A percentile compares a stretch with the other conserved stretches of the same genome.
These are phyloP conservation scores for Elongisporangium undulatum DNA, from an alignment of 352 stramenopile genomes.

Conservation along the genomic window DNA sequence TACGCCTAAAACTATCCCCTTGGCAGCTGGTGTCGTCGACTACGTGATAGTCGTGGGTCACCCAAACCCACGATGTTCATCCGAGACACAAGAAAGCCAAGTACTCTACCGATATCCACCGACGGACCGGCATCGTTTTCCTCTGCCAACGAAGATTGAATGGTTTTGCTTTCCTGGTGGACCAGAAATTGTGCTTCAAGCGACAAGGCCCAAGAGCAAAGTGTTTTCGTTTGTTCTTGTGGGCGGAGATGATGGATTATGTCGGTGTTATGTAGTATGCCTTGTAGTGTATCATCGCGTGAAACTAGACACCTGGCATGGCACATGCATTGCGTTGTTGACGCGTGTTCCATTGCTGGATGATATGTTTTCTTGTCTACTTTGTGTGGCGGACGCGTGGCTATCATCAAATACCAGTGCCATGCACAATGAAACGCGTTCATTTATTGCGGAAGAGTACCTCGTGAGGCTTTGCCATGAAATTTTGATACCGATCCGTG, in stretches of 20 bases:
- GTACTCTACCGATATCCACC: conserved; percentile 64
- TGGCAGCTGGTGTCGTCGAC: conserved; percentile 68
- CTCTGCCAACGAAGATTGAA: conserved; percentile 83
- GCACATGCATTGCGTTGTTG: conserved; percentile 68
- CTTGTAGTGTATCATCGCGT: conserved; percentile 62
- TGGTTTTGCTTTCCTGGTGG: conserved; percentile 86
- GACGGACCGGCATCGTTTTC: conserved; percentile 48
- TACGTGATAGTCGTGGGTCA: conserved; percentile 71
- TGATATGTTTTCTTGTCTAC: conserved; percentile 41
- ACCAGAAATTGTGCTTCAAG: conserved; percentile 48
- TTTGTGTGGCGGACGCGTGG: conserved; percentile 53
- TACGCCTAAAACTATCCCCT: conserved; percentile 14
- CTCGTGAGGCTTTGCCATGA: conserved; percentile 50
- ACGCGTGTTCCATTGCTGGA: conserved; percentile 64
- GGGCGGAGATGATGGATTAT: conserved; percentile 67
- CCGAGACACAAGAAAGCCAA: conserved; percentile 33
- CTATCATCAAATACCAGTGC: conserved; percentile 16
- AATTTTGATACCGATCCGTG: conserved; percentile 55
- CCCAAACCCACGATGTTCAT: conserved; percentile 2
- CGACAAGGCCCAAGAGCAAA: conserved; percentile 36
- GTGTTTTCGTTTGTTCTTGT: conserved; percentile 81
- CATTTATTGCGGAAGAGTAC: conserved; percentile 21
- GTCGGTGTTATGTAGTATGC: conserved; percentile 64
- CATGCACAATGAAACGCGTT: background rate
- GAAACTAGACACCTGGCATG: conserved; percentile 42